Base-by-base conservation (phyloP, 768 basidiomycete species). In the Dacryopinax primogenitus region DNA sequence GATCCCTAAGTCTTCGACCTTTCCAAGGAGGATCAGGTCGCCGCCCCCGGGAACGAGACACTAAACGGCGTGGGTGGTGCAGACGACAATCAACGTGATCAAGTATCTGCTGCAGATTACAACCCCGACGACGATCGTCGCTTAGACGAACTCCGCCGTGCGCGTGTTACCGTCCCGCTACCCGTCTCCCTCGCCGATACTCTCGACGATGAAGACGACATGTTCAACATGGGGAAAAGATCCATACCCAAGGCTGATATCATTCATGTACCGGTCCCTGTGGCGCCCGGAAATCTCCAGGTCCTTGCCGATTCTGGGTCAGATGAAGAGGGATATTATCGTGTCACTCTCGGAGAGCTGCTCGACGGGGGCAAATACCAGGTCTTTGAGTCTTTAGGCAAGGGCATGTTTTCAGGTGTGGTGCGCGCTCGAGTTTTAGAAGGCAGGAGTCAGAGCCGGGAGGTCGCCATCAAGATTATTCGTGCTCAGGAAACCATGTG, bases 391-490 rank as follows among this genome's bases (percentile, higher is more conserved):
- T 90, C 84, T 61, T 80, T 98, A n/a, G 96, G 96, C 18, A 94
- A 95, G 74, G 96, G 96, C 61, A 99, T 99, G 95, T 99, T 98
- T 74, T 92, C 93, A 61, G 92, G 90, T 65, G 96, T 99, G 62
- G 92, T 97, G 30, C 84, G 90, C 51, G 95, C 94, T 9, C 84
- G 91, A 33, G 82, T 92, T 11, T 78, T 94, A 45, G 78, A 86
- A 76, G 78, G 80, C 62, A 87, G 88, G 34, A 65, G 47, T 35
- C 63, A 70, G 63, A 64, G 75, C 47, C 78, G 79, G 70, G 95
- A 99, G 74, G 93, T 98, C 11, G 96, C 96, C 0, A 97, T 99
- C 75, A 99, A 99, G 77, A 94, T 99, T 66, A 86, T 97, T 61
- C 80, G 96, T 51, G 87, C 86, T 71, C 96, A 99, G 74, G 95